Evolutionary conservation across 192 early-diverging fungal species (phyloP).

Genomic region (Backusella morwellensis): DNA sequence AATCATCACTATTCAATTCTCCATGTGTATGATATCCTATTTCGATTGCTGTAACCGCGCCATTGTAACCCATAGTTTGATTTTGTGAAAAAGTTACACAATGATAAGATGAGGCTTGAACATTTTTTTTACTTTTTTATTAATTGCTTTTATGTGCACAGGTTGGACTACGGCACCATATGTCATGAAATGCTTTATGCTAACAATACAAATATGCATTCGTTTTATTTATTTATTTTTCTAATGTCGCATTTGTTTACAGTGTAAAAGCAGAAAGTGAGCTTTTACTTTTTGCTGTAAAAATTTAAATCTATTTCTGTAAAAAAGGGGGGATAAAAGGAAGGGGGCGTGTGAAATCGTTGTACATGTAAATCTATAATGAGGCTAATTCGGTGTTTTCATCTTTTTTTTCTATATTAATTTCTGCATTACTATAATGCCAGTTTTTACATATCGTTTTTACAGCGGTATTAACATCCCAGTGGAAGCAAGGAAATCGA

Average conservation of each 20-base stretch:
- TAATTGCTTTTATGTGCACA: neutral
- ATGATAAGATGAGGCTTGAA: neutral
- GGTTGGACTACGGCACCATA: too few relatives aligned
- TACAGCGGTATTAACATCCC: constrained; percentile 30
- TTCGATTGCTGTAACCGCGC: neutral
- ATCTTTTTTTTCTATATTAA: neutral
- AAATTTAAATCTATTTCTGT: neutral
- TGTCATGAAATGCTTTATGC: neutral
- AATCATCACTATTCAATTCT: neutral
- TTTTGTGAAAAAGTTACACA: neutral
- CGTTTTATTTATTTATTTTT: neutral
- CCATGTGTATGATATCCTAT: neutral
- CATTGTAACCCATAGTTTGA: neutral
- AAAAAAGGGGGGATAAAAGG: neutral
- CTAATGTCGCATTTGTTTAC: neutral
- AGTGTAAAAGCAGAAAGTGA: neutral
- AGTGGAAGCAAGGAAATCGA: constrained; percentile 34
- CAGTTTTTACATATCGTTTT: constrained; percentile 8
- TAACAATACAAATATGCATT: neutral
- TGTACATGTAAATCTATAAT: neutral
- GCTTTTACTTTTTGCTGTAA: neutral
- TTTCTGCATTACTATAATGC: neutral
- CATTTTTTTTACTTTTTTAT: neutral
- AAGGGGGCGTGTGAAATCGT: neutral
- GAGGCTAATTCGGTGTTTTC: neutral